Base-by-base conservation (phyloP, 176 grass and related monocot genomes). In the Oropetium thomaeum region DNA sequence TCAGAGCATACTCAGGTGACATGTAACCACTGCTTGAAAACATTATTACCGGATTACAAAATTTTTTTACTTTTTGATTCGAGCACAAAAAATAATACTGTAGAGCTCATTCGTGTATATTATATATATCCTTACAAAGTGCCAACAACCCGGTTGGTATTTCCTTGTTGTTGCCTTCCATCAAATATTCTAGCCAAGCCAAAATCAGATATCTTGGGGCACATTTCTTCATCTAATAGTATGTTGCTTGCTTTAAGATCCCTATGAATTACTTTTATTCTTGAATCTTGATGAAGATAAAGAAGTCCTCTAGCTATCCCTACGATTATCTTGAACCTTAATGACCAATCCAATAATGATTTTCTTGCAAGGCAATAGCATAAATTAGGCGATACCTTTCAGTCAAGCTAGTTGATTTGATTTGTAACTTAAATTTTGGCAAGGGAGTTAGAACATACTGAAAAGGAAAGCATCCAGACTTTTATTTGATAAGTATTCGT, bases 261-360 rank as follows among this genome's bases (percentile, higher is more conserved):
- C 34, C 81, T 73, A 57, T 83, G 86, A 39, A 88, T 75, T 79
- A 83, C 28, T 37, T 29, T 71, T n/a, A 89, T 34, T 13, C 78
- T 74, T 73, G 85, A 90, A 70, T 95, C 88, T 58, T 86, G 82
- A 70, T 91, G 92, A 20, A 95, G 82, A 67, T 91, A 95, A 52
- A 84, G 14, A 80, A 95, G 57, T 1, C 85, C 88, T 74, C 82
- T 62, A 40, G 85, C 85, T 42, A 90, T 54, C 11, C 88, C 88
- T 31, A 48, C 42, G 17, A 95, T 90, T 69, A 95, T 90, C 33
- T 78, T 65, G 29, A 90, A 80, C 27, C 88, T 83, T 42, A 43
- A 79, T 44, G 75, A 19, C 92, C 85, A 90, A 14, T 70, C 71
- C 9, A 95, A 65, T 3, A 67, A 15, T 30, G 71, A 28, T 76